phyloP scores from a whole-genome alignment of 768 basidiomycete species.

The Collybia nuda region DNA sequence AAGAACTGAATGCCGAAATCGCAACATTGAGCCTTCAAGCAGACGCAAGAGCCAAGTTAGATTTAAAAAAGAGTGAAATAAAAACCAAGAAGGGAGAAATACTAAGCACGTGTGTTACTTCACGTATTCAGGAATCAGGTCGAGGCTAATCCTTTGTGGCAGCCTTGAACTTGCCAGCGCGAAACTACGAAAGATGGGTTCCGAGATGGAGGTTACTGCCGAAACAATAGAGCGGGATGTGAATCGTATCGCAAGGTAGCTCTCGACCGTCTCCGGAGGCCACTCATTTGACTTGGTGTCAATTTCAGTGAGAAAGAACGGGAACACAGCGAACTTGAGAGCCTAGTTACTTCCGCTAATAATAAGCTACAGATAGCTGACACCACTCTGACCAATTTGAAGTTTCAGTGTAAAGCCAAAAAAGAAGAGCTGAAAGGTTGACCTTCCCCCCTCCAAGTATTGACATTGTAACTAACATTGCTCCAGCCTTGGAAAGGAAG shows the following conservation, averaged over 20 bases:
- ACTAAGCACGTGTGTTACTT: slow-evolving; percentile 56
- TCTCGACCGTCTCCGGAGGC: slow-evolving; percentile 6
- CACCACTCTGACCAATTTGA: slow-evolving; percentile 57
- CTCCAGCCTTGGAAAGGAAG: slow-evolving; percentile 47
- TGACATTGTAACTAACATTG: not conserved
- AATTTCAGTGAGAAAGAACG: slow-evolving; percentile 63
- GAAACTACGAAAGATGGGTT: slow-evolving; percentile 59
- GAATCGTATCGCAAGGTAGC: slow-evolving; percentile 57
- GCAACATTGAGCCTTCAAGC: slow-evolving; percentile 73
- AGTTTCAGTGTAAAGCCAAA: slow-evolving; percentile 61
- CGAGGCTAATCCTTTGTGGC: slow-evolving; percentile 2
- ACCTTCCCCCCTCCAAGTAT: not conserved
- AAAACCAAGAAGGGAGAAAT: slow-evolving; percentile 66
- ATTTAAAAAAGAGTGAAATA: slow-evolving; percentile 69
- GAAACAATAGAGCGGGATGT: slow-evolving; percentile 78
- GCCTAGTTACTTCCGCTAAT: slow-evolving; percentile 44
- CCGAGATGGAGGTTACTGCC: slow-evolving; percentile 56
- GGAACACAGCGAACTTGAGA: slow-evolving; percentile 50
- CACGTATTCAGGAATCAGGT: not conserved
- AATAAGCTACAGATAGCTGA: slow-evolving; percentile 64
- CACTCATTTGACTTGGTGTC: not conserved
- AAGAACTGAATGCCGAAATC: slow-evolving; percentile 70
- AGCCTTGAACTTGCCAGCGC: slow-evolving; percentile 65
- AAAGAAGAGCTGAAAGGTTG: slow-evolving; percentile 63
- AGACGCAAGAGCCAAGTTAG: slow-evolving; percentile 76